Conservation (phyloP, 495 filamentous ascomycete genomes). For the Achaetomiella virescens region DNA sequence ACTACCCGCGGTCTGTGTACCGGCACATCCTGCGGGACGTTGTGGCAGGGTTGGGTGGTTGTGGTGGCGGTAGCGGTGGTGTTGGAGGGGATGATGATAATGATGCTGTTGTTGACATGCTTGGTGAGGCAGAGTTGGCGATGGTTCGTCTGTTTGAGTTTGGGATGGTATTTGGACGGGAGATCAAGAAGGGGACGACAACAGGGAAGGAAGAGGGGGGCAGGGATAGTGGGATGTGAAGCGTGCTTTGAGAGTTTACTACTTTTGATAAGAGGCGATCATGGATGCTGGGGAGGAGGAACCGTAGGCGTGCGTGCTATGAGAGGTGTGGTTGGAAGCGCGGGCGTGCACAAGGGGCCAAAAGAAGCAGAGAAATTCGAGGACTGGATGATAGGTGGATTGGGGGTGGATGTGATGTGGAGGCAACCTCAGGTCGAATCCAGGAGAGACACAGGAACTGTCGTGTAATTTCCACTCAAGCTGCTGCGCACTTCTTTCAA, state of each 20-base stretch:
- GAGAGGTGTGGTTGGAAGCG: too few relatives aligned
- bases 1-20: conserved; percentile 15
- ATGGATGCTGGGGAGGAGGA: too few relatives aligned
- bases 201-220: background rate
- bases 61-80: background rate
- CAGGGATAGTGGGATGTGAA: conserved; percentile 1
- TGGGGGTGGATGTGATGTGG: too few relatives aligned
- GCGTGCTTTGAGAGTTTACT: conserved; percentile 1
- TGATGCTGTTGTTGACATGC: conserved; percentile 1
- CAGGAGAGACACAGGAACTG: too few relatives aligned
- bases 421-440: too few relatives aligned
- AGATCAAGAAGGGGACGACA: background rate
- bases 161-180: background rate
- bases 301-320: too few relatives aligned
- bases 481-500: too few relatives aligned
- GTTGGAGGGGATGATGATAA: background rate
- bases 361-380: too few relatives aligned
- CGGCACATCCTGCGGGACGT: conserved; percentile 6
- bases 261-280: too few relatives aligned
- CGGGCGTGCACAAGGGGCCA: too few relatives aligned
- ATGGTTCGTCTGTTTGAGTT: conserved; percentile 18
- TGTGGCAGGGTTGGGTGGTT: background rate
- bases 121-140: background rate
- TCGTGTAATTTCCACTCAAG: too few relatives aligned
- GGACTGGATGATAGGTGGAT: too few relatives aligned